Base-by-base conservation (phyloP, 441 rosid genomes). In the Kokia cookei region DNA sequence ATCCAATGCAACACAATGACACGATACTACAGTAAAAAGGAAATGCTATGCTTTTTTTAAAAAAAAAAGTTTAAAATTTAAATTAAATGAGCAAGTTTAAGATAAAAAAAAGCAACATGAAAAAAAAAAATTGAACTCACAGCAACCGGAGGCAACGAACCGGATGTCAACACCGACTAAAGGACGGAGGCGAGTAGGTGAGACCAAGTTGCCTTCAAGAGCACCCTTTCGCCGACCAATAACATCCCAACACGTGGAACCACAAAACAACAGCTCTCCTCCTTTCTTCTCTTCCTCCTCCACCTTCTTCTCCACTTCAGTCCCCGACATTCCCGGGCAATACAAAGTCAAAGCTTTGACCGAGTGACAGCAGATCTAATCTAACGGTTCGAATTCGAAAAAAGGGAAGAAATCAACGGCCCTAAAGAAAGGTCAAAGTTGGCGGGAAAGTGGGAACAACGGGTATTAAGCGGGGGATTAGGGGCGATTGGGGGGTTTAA, bases 1-100 rank as follows among this genome's bases (percentile, higher is more conserved):
- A 76, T 96, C 98, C 86, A 96, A 79, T 1, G 99, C 97, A 80
- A 96, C 98, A 70, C 98, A 96, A 80, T 96, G 99, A 79, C 97
- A 96, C 0, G 99, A 91, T 14, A 86, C 98, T 96, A 75, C 81
- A 87, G 61, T 43, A 22, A 45, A 54, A 72, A 26, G 73, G 35
- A 22, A 14, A 17, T 3, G 65, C 15, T 65, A 73, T 5, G 40
- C 40, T 32, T 37, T 32, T 0, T 32, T 37, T 1, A 1, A 63
- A 27, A 24, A 59, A 63, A 51, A 82, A 74, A 29, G 19, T 51
- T 50, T 26, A 50, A 19, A 37, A 37, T 37, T 37, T 37, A 54
- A 32, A 17, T 24, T 24, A 17, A 4, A 32, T n/a, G 17, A 53
- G 12, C 45, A 15, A 14, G 45, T 11, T 24, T 17, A n/a, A 13